Evolutionary conservation across 164 flowering plant species (phyloP), one percentile per base, ranked within the genome.

Genomic region (Akebia trifoliata): DNA sequence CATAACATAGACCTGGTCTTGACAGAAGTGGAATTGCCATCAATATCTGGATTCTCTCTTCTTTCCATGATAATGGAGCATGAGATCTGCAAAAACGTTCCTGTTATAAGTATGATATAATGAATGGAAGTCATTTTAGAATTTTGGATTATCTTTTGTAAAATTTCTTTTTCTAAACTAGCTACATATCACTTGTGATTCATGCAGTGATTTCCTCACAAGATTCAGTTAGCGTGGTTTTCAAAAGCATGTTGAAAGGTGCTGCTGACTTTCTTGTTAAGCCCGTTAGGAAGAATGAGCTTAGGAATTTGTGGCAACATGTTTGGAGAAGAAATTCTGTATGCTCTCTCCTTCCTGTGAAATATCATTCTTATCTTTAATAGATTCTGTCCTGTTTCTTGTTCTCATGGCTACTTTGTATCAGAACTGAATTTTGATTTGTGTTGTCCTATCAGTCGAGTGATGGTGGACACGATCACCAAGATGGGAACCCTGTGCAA

Each of bases 181-280:
- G n/a, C n/a, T n/a, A n/a, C n/a, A n/a, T n/a, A n/a, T 12, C 18
- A 17, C 35, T 45, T 58, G 29, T 15, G n/a, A n/a, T n/a, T n/a
- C n/a, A n/a, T 76, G 76, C 90, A 93, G 99, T 93, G 95, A 93
- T 93, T 95, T 93, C 99, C 38, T 74, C 82, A 1, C 67, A 85
- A 31, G 99, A 89, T 72, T 81, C 96, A n/a, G 64, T 90, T 32
- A 78, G 79, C 61, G 74, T 80, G 25, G 97, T 87, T 26, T 84
- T 85, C 58, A 82, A 84, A 61, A 90, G 96, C 79, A 89, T 90
- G 96, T 45, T 83, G 77, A 82, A 77, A 71, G 99, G 99, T 60
- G 99, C 96, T 62, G 85, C 87, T 14, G 99, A 93, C 68, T 93
- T 85, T 76, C 92, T 93, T 40, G 83, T 90, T 30, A 93, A 93